Conservation (phyloP, 192 early-diverging fungal genomes). For the Coemansia sp. region DNA sequence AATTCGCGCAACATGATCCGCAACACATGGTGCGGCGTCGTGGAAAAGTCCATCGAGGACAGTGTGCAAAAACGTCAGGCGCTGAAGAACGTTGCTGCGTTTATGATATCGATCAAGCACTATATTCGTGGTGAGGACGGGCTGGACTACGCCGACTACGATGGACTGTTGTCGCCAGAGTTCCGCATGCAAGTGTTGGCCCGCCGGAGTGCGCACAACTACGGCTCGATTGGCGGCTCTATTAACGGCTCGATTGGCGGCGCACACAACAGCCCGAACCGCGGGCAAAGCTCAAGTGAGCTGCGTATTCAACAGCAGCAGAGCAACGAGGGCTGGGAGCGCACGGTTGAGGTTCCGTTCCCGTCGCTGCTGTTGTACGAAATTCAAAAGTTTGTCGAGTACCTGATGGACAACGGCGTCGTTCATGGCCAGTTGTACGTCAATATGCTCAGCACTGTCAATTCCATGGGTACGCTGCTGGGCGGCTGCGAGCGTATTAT, state of each 20-base stretch:
- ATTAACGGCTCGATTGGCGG: neutral
- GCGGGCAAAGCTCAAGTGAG: conserved; percentile 2
- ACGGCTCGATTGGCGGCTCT: conserved; percentile 25
- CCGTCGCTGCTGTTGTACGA: conserved; percentile 66
- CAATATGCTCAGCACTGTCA: conserved; percentile 55
- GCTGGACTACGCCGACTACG: conserved; percentile 67
- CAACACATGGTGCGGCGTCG: conserved; percentile 69
- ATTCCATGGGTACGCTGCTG: conserved; percentile 58
- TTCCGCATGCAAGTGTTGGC: conserved; percentile 45
- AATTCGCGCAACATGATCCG: conserved; percentile 77
- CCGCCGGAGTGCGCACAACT: conserved; percentile 25
- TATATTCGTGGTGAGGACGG: conserved; percentile 77
- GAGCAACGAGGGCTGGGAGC: conserved; percentile 40
- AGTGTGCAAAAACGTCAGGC: conserved; percentile 60
- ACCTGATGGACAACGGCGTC: conserved; percentile 53
- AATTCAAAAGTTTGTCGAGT: conserved; percentile 57
- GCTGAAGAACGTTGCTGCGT: conserved; percentile 78
- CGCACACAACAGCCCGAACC: conserved; percentile 12
- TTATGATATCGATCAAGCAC: conserved; percentile 78
- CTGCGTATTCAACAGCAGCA: conserved; percentile 18
- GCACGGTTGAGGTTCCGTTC: conserved; percentile 23
- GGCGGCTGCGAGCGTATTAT: conserved; percentile 81
- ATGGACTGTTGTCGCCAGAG: conserved; percentile 55
- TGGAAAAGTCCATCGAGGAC: conserved; percentile 57
- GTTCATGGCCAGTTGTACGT: conserved; percentile 37